These are phyloP conservation scores for Anisodus tanguticus DNA, from an alignment of 257 asterid species.

Conservation along the genomic window DNA sequence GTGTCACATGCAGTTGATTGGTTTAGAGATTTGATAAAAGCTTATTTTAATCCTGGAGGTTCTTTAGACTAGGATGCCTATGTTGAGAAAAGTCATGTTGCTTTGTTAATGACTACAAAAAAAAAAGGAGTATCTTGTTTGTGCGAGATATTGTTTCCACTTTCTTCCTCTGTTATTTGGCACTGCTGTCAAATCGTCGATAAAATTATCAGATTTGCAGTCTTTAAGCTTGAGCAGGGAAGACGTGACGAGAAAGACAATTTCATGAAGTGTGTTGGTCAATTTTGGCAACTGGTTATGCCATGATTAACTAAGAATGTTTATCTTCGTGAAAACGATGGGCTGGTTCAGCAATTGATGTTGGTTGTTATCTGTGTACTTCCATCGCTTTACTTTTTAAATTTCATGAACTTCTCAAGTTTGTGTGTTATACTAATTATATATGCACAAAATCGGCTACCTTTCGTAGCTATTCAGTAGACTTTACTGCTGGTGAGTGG, in stretches of 20 bases:
- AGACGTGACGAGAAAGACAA: constrained; percentile 10
- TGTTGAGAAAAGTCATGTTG: constrained; percentile 16
- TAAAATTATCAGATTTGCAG: neutral
- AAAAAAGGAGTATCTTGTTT: neutral
- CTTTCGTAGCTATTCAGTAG: neutral
- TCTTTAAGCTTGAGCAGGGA: neutral
- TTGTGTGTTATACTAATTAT: neutral
- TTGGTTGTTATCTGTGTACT: constrained; percentile 3
- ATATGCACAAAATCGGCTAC: neutral
- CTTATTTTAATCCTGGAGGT: neutral
- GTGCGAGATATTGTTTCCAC: neutral
- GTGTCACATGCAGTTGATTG: neutral
- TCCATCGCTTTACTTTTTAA: neutral
- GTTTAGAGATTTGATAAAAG: neutral
- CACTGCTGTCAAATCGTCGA: constrained; percentile 1
- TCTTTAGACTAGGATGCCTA: neutral
- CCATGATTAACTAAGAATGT: constrained; percentile 32
- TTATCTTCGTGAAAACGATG: constrained; percentile 27
- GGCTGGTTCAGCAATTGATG: neutral
- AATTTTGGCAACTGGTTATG: constrained; percentile 37
- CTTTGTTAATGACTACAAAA: neutral
- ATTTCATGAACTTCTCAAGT: neutral
- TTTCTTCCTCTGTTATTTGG: neutral
- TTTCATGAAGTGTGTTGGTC: constrained; percentile 38
- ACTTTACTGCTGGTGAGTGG: constrained; percentile 19